Evolutionary conservation across 2,329 filamentous ascomycete species (phyloP).

Genomic region (Fusarium pseudograminearum): DNA sequence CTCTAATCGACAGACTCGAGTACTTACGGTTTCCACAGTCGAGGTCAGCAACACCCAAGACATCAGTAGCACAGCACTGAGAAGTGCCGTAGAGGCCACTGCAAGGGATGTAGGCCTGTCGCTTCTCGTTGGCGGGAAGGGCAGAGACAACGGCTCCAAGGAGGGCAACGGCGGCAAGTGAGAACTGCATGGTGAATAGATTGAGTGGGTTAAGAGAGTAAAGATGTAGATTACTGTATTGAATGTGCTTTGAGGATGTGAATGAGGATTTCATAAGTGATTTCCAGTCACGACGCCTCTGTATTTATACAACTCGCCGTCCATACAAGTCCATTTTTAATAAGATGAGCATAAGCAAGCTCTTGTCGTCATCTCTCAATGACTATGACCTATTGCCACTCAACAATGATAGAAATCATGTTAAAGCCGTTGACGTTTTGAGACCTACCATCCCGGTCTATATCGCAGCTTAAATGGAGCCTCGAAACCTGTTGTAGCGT

Average conservation of each 20-base stretch:
- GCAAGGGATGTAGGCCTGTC: slow-evolving; percentile 56
- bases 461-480: slow-evolving; percentile 14
- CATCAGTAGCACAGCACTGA: slow-evolving; percentile 72
- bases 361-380: slow-evolving; percentile 33
- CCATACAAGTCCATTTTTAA: slow-evolving; percentile 2
- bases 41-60: slow-evolving; percentile 68
- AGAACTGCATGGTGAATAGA: slow-evolving; percentile 50
- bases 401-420: neutral
- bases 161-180: slow-evolving; percentile 46
- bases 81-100: slow-evolving; percentile 57
- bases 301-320: slow-evolving; percentile 28
- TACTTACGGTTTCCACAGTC: slow-evolving; percentile 67
- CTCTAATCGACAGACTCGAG: rapidly evolving
- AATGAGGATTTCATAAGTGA: neutral
- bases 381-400: slow-evolving; percentile 3
- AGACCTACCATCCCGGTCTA: slow-evolving; percentile 27
- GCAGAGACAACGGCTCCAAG: slow-evolving; percentile 43
- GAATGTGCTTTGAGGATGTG: neutral
- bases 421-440: slow-evolving; percentile 33
- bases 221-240: neutral
- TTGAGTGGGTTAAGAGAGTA: slow-evolving; percentile 16
- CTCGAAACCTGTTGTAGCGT: slow-evolving; percentile 39
- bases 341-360: neutral
- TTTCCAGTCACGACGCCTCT: neutral
- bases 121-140: slow-evolving; percentile 50